phyloP scores from a whole-genome alignment of 2,329 filamentous ascomycete genomes.

The Cladosporium velox region DNA sequence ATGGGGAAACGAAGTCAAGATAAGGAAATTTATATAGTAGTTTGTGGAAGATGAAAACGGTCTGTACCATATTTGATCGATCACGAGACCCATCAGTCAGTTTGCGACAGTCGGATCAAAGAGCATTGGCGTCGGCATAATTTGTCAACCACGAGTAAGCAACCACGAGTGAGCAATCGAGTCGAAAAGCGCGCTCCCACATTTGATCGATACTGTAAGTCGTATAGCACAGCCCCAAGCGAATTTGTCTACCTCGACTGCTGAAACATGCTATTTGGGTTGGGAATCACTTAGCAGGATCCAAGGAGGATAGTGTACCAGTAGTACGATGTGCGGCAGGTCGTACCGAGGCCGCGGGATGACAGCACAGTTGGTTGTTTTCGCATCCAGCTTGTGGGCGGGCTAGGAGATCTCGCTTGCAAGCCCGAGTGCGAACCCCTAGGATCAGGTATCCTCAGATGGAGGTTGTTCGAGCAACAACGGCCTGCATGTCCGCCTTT shows the following conservation, averaged over 20 bases:
- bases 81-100: background rate
- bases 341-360: background rate
- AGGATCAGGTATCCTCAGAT: background rate
- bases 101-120: background rate
- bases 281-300: conserved; percentile 2
- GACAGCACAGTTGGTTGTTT: background rate
- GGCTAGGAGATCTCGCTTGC: background rate
- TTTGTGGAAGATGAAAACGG: background rate
- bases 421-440: background rate
- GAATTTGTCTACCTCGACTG: background rate
- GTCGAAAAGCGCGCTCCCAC: background rate
- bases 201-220: background rate
- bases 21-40: background rate
- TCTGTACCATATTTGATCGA: background rate
- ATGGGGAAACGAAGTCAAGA: background rate
- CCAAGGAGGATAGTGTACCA: background rate
- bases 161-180: background rate
- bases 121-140: background rate
- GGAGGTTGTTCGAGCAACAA: background rate
- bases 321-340: background rate
- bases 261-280: conserved; percentile 11
- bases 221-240: background rate
- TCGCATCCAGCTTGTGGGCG: background rate
- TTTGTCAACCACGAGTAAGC: background rate
- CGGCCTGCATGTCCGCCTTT: background rate